Conservation (phyloP, 169 alveolate genomes). For the Plasmodium inui region DNA sequence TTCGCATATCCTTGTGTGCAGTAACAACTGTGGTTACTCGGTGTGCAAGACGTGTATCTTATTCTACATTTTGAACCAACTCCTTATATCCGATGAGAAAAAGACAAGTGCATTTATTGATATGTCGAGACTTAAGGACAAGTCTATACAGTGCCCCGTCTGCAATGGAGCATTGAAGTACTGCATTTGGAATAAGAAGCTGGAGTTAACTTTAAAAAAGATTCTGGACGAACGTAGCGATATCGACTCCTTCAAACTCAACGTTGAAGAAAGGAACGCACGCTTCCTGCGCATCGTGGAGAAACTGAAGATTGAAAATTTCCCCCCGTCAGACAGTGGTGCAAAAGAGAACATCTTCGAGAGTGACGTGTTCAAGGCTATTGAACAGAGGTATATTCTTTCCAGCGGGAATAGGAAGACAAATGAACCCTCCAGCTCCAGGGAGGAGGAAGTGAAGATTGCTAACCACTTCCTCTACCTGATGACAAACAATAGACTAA, state of each 20-base stretch:
- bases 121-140: not conserved
- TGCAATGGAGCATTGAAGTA: slow-evolving; percentile 45
- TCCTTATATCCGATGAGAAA: slow-evolving; percentile 29
- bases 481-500: slow-evolving; percentile 32
- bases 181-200: slow-evolving; percentile 57
- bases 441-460: not conserved
- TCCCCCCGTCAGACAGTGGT: not conserved
- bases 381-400: slow-evolving; percentile 11
- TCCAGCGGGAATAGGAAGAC: not conserved
- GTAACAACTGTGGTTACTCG: slow-evolving; percentile 75
- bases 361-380: slow-evolving; percentile 1
- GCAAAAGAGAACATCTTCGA: not conserved
- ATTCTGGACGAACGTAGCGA: slow-evolving; percentile 43
- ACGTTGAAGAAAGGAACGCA: slow-evolving; percentile 36
- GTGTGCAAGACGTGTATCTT: slow-evolving; percentile 68
- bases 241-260: slow-evolving; percentile 18
- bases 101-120: slow-evolving; percentile 14
- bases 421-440: not conserved
- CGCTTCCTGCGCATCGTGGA: slow-evolving; percentile 23
- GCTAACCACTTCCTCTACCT: slow-evolving; percentile 44
- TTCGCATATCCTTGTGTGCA: slow-evolving; percentile 60
- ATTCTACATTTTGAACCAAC: slow-evolving; percentile 28
- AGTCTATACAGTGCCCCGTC: slow-evolving; percentile 40
- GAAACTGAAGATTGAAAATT: slow-evolving; percentile 49
- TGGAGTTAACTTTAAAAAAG: slow-evolving; percentile 52